Evolutionary conservation across 2,329 filamentous ascomycete genomes (phyloP).

Genomic region (Botryotinia convoluta): DNA sequence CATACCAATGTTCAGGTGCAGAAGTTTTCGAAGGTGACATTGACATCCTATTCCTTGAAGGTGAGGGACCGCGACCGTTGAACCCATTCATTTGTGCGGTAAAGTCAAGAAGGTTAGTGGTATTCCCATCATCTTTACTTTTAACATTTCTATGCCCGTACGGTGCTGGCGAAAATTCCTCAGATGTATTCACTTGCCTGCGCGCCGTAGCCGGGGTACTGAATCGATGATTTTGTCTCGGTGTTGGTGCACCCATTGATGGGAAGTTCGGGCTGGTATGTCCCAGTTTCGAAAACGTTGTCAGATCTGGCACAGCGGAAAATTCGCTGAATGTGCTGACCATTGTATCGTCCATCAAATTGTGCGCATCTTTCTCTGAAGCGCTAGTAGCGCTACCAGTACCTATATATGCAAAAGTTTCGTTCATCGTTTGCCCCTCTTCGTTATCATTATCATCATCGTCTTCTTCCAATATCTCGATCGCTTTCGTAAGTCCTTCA

Average conservation of each 20-base stretch:
- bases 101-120: conserved; percentile 82
- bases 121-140: conserved; percentile 48
- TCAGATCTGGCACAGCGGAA: conserved; percentile 85
- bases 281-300: conserved; percentile 72
- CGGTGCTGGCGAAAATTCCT: conserved; percentile 42
- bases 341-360: conserved; percentile 40
- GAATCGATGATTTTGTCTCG: conserved; percentile 31
- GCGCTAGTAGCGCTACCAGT: conserved; percentile 39
- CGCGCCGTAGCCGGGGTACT: conserved; percentile 36
- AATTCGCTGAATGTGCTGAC: conserved; percentile 66
- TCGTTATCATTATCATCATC: conserved; percentile 36
- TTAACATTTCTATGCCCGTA: conserved; percentile 37
- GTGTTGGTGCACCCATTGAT: conserved; percentile 41
- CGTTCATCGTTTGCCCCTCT: conserved; percentile 28
- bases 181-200: conserved; percentile 25
- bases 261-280: conserved; percentile 59
- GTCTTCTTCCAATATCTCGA: conserved; percentile 60
- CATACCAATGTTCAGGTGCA: conserved; percentile 29
- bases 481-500: conserved; percentile 55
- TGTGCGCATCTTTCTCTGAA: conserved; percentile 9
- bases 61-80: conserved; percentile 46
- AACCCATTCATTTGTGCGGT: conserved; percentile 71
- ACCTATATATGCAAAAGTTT: conserved; percentile 34
- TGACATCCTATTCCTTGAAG: conserved; percentile 49
- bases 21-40: conserved; percentile 46